Conservation (phyloP, 345 rosid genomes). For the Jatropha curcas region DNA sequence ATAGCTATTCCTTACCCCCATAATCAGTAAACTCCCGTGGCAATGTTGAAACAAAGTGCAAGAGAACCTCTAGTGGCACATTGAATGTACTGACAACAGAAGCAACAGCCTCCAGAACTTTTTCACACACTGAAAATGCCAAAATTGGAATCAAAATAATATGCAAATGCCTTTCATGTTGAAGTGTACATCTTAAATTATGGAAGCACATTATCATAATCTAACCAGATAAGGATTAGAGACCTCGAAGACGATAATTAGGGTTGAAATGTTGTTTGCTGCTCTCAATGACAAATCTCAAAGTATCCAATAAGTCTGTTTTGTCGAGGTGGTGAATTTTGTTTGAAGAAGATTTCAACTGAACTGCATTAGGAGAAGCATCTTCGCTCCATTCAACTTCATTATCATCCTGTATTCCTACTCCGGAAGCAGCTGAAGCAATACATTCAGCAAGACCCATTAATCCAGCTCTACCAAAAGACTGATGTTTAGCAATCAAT, state of each 20-base stretch:
- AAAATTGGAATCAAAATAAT: conserved; percentile 15
- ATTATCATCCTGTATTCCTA: conserved; percentile 26
- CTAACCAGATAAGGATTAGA: conserved; percentile 27
- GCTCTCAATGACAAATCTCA: conserved; percentile 80
- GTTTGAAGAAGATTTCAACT: conserved; percentile 31
- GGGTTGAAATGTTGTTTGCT: conserved; percentile 96
- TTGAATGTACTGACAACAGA: conserved; percentile 43
- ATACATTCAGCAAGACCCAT: conserved; percentile 82
- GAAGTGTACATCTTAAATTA: conserved; percentile 8
- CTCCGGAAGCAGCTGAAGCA: conserved; percentile 58
- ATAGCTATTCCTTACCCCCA: conserved; percentile 54
- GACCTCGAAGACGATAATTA: conserved; percentile 86
- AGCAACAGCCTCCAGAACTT: conserved; percentile 65
- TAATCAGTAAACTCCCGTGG: conserved; percentile 78
- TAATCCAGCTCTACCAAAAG: conserved; percentile 90
- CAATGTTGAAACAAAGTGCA: conserved; percentile 70
- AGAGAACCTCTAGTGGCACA: conserved; percentile 69
- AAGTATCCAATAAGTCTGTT: conserved; percentile 55
- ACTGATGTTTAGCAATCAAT: conserved; percentile 61
- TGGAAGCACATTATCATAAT: conserved; percentile 17
- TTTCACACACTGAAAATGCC: conserved; percentile 55
- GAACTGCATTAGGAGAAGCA: conserved; percentile 27
- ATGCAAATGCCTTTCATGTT: conserved; percentile 2
- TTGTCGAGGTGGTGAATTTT: conserved; percentile 31
- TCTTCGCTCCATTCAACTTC: conserved; percentile 31